Conservation (phyloP, 2,329 filamentous ascomycete species). For the Penicillium sp. region DNA sequence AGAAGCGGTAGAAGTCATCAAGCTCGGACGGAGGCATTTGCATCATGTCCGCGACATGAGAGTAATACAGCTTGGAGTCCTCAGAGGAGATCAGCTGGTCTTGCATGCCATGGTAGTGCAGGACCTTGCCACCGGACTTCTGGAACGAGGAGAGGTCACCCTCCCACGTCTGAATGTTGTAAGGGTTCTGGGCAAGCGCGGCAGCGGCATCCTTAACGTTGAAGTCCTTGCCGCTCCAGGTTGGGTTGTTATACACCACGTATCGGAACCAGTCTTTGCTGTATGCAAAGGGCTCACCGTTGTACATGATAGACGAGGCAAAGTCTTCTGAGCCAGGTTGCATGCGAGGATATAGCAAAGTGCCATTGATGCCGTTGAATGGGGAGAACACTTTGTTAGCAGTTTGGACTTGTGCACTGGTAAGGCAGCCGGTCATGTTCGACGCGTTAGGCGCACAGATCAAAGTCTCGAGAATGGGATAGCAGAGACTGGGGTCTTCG, state of each 20-base stretch:
- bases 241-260: constrained; percentile 42
- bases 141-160: constrained; percentile 51
- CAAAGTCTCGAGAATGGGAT: constrained; percentile 32
- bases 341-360: constrained; percentile 35
- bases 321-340: constrained; percentile 33
- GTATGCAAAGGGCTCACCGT: constrained; percentile 37
- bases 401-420: constrained; percentile 29
- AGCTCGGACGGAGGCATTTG: constrained; percentile 30
- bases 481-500: constrained; percentile 38
- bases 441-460: constrained; percentile 26
- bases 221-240: constrained; percentile 41
- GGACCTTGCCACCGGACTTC: constrained; percentile 42
- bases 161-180: constrained; percentile 49
- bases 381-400: constrained; percentile 33
- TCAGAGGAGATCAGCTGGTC: constrained; percentile 54
- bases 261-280: constrained; percentile 47
- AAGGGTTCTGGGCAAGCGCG: constrained; percentile 44
- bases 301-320: constrained; percentile 33
- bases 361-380: constrained; percentile 32
- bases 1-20: constrained; percentile 49
- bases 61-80: constrained; percentile 53
- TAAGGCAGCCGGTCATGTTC: constrained; percentile 29
- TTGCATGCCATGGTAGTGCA: constrained; percentile 44
- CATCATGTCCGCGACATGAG: constrained; percentile 43
- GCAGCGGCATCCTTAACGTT: constrained; percentile 38